Base-by-base conservation (phyloP, 257 asterid genomes). In the Gardenia jasminoides region DNA sequence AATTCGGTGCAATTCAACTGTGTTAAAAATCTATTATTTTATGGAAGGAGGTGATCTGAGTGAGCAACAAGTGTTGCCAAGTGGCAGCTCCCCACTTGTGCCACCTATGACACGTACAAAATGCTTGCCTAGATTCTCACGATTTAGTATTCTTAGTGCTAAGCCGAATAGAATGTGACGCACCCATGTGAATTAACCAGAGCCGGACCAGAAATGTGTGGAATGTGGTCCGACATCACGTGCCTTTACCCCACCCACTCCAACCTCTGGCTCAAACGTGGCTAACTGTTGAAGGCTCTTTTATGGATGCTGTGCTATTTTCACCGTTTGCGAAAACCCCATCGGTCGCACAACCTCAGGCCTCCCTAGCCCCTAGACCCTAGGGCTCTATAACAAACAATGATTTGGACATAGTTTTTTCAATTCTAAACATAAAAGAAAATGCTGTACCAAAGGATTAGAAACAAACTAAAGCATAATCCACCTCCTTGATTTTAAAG, bases 11-110 rank as follows among this genome's bases (percentile, higher is more conserved):
- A 46, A 36, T 46, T 46, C 19, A 52, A 52, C 4, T 10, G 2
- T 52, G 4, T 36, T 36, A 36, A 36, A 36, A 36, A 36, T 36
- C 2, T 36, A 1, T 36, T 36, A 36, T 12, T 52, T 19, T 22
- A 19, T 19, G 6, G 26, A 56, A 56, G 62, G 22, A 56, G 19
- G 54, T 48, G 13, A 11, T 1, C 17, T 1, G 17, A 22, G 7
- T 0, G 30, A 17, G 30, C 0, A 13, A 10, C 43, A 72, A 22
- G 33, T 17, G 78, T 30, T 2, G 78, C 52, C 84, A 81, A 9
- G 31, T 81, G 81, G 67, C 81, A 50, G 10, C 39, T 47, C 84
- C 84, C 78, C 28, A 46, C 17, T 61, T 12, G 50, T 19, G 84
- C 81, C 81, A 76, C 75, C 13, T 47, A 31, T 9, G 61, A 15